These are phyloP conservation scores for Boletus sensibilis DNA, from an alignment of 768 basidiomycete genomes.

Conservation along the genomic window DNA sequence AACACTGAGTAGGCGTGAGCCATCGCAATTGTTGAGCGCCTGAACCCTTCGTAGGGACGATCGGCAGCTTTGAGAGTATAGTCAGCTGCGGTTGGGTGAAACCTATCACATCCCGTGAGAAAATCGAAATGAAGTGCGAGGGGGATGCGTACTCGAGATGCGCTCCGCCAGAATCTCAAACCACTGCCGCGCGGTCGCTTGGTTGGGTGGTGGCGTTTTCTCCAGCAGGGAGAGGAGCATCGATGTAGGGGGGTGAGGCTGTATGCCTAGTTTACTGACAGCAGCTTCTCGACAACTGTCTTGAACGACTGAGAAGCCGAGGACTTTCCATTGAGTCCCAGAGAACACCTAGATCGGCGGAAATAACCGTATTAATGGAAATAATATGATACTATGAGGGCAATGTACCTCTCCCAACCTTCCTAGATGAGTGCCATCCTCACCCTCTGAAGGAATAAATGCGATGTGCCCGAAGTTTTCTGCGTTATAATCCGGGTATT, in stretches of 20 bases:
- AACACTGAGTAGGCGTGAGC: slow-evolving; percentile 67
- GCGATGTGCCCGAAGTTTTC: slow-evolving; percentile 53
- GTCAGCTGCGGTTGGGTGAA: slow-evolving; percentile 58
- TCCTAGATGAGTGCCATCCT: slow-evolving; percentile 52
- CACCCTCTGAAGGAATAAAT: slow-evolving; percentile 75
- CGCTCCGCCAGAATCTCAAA: slow-evolving; percentile 68
- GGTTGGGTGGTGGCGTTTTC: slow-evolving; percentile 55
- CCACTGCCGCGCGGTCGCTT: slow-evolving; percentile 56
- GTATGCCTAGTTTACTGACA: slow-evolving; percentile 62
- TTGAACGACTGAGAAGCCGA: slow-evolving; percentile 77
- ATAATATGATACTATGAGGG: neutral
- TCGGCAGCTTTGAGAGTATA: slow-evolving; percentile 52
- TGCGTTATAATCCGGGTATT: slow-evolving; percentile 62
- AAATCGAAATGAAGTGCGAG: neutral
- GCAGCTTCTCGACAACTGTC: slow-evolving; percentile 51
- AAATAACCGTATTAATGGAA: neutral
- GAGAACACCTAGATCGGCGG: slow-evolving; percentile 58
- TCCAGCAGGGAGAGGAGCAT: slow-evolving; percentile 59
- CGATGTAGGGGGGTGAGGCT: slow-evolving; percentile 63
- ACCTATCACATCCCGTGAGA: slow-evolving; percentile 38
- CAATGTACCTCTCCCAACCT: slow-evolving; percentile 58
- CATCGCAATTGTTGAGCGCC: slow-evolving; percentile 38
- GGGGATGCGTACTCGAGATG: slow-evolving; percentile 48
- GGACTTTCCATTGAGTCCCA: slow-evolving; percentile 58
- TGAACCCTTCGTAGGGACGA: slow-evolving; percentile 61